phyloP scores from a whole-genome alignment of 1,139 yeast genomes.

The Yamadazyma epiphylla region DNA sequence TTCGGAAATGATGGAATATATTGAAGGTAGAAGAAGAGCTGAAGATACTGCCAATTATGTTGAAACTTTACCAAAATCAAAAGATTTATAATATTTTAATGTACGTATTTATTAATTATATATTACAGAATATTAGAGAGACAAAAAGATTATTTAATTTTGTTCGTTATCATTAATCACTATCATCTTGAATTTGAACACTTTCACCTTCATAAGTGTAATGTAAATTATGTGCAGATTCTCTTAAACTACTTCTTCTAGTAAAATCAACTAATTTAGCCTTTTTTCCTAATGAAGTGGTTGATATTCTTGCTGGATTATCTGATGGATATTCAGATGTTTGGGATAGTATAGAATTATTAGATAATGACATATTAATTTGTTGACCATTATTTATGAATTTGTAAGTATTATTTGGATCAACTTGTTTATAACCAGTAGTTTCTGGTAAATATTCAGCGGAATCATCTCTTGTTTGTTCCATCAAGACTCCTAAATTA shows the following conservation, averaged over 20 bases:
- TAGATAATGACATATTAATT: slow-evolving; percentile 11
- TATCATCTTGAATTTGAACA: slow-evolving; percentile 36
- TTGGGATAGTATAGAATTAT: slow-evolving; percentile 8
- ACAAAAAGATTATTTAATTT: background rate
- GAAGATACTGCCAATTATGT: slow-evolving; percentile 74
- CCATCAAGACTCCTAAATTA: slow-evolving; percentile 28
- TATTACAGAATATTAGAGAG: slow-evolving; percentile 4
- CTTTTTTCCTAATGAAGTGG: slow-evolving; percentile 17
- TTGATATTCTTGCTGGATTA: slow-evolving; percentile 13
- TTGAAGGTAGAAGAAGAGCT: slow-evolving; percentile 89
- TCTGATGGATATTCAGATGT: slow-evolving; percentile 4
- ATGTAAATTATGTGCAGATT: slow-evolving; percentile 25
- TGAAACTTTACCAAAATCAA: slow-evolving; percentile 29
- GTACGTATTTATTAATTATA: slow-evolving; percentile 3
- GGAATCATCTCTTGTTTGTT: slow-evolving; percentile 20
- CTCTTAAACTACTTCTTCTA: slow-evolving; percentile 43
- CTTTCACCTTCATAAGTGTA: slow-evolving; percentile 26
- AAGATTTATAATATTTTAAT: slow-evolving; percentile 3
- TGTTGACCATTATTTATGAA: slow-evolving; percentile 12
- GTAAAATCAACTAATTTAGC: slow-evolving; percentile 55
- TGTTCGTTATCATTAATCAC: slow-evolving; percentile 17
- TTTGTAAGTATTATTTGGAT: slow-evolving; percentile 12
- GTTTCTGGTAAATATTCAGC: slow-evolving; percentile 8
- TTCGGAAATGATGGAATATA: slow-evolving; percentile 86
- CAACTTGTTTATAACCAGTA: slow-evolving; percentile 10